Evolutionary conservation across 1,284 basidiomycete species (phyloP).

Genomic region (Ganoderma resinaceum): DNA sequence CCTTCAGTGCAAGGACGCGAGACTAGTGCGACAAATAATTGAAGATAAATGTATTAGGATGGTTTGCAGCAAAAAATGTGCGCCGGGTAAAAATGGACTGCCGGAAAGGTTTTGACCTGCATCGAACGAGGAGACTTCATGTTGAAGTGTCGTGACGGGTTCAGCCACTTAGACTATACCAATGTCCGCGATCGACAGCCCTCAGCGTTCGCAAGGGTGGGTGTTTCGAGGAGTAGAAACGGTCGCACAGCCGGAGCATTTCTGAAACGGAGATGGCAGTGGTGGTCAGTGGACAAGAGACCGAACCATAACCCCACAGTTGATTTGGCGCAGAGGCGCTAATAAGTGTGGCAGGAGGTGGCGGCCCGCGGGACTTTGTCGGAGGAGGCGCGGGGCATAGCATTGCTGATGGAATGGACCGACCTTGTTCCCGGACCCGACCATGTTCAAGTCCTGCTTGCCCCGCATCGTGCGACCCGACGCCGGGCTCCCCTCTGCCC

Average conservation of each 20-base stretch:
- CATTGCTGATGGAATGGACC: background rate
- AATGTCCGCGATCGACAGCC: background rate
- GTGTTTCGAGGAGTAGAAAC: background rate
- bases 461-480: background rate
- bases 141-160: background rate
- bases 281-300: background rate
- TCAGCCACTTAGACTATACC: background rate
- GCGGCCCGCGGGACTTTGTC: background rate
- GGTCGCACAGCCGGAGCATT: background rate
- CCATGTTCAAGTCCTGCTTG: background rate
- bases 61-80: background rate
- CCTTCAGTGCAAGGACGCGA: background rate
- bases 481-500: slow-evolving; percentile 1
- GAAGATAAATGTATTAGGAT: background rate
- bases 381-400: background rate
- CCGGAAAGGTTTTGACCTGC: background rate
- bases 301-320: background rate
- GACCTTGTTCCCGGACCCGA: background rate
- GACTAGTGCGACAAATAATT: background rate
- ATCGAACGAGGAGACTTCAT: background rate
- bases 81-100: background rate
- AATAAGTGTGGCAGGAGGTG: too few species aligned
- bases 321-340: too few species aligned
- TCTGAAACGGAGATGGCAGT: background rate
- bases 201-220: background rate